Conservation (phyloP, 805 yeast species). For the Candida vartiovaarae region DNA sequence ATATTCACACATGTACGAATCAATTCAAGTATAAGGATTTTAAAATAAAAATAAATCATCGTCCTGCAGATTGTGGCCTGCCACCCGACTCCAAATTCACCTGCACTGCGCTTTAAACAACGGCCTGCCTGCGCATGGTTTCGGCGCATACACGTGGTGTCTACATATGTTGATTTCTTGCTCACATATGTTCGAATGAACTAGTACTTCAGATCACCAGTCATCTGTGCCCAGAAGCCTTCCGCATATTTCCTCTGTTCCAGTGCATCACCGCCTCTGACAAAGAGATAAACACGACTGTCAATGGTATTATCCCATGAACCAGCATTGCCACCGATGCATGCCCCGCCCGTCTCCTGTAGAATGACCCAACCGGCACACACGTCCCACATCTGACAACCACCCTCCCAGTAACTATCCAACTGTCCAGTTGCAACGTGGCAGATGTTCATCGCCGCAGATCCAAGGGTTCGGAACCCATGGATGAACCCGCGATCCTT, state of each 20-base stretch:
- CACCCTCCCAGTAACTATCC: constrained; percentile 66
- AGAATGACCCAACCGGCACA: constrained; percentile 63
- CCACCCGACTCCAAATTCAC: too few relatives aligned
- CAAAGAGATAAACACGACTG: constrained; percentile 48
- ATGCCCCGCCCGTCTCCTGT: constrained; percentile 50
- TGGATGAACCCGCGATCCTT: constrained; percentile 52
- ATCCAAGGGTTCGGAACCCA: constrained; percentile 55
- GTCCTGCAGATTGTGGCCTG: too few relatives aligned
- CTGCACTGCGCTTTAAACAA: too few relatives aligned
- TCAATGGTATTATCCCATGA: constrained; percentile 44
- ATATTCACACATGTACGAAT: too few relatives aligned
- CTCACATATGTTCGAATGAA: background rate
- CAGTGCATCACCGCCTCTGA: constrained; percentile 38
- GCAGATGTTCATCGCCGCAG: constrained; percentile 58
- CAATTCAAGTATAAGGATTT: too few relatives aligned
- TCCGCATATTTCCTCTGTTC: constrained; percentile 40
- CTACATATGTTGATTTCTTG: too few relatives aligned
- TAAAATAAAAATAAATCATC: too few relatives aligned
- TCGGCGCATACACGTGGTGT: too few relatives aligned
- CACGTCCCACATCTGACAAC: constrained; percentile 66
- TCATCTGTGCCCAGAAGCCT: constrained; percentile 43
- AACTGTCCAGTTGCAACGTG: constrained; percentile 51
- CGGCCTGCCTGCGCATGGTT: too few relatives aligned
- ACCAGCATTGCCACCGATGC: constrained; percentile 49
- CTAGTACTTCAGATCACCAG: constrained; percentile 37